These are phyloP conservation scores for Colletotrichum higginsianum DNA, from an alignment of 2,329 filamentous ascomycete genomes.

Conservation along the genomic window DNA sequence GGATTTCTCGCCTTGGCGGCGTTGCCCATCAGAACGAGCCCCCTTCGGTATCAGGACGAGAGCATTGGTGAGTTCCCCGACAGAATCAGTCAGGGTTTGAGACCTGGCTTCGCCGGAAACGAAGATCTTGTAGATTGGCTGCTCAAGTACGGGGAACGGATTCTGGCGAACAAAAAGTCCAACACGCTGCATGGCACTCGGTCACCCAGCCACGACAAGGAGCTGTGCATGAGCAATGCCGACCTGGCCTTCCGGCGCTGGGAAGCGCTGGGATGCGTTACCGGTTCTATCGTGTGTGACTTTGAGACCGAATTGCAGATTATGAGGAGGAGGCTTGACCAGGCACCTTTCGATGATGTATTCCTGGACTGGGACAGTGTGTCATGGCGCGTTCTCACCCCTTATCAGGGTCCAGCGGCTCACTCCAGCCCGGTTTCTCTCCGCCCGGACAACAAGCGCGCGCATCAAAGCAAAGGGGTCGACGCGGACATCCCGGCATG, in stretches of 20 bases:
- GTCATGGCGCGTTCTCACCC: background rate
- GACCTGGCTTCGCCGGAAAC: background rate
- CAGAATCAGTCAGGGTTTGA: background rate
- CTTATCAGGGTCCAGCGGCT: background rate
- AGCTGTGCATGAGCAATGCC: constrained; percentile 19
- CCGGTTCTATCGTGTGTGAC: background rate
- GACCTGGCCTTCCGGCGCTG: constrained; percentile 19
- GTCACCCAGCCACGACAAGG: background rate
- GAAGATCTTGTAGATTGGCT: background rate
- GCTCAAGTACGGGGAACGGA: accelerated
- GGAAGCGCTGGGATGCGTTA: constrained; percentile 2
- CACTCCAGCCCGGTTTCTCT: background rate
- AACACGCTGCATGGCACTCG: background rate
- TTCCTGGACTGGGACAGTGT: background rate
- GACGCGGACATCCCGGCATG: constrained; percentile 8
- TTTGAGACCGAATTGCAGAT: background rate
- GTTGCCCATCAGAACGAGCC: background rate
- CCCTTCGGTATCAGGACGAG: background rate
- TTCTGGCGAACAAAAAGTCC: background rate
- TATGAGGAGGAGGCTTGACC: constrained; percentile 6
- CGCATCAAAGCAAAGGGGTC: background rate
- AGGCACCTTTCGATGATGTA: background rate
- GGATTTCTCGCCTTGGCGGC: constrained; percentile 13
- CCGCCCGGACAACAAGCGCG: too few species aligned
- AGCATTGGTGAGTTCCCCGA: constrained; percentile 1